Conservation (phyloP, 1,284 basidiomycete genomes). For the Phlebopus sp. region DNA sequence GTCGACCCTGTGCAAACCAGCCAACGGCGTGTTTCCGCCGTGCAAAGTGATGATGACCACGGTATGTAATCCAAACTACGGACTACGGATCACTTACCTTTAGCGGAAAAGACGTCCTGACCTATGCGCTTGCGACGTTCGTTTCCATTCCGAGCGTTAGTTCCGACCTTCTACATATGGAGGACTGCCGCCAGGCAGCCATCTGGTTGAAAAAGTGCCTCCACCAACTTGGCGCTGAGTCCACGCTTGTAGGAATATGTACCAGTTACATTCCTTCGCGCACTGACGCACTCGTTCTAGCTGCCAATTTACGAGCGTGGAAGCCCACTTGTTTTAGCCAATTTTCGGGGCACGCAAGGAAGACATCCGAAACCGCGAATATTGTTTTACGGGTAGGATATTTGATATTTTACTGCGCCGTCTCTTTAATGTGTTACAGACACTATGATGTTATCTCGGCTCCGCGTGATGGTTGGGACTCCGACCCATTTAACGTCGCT, state of each 20-base stretch:
- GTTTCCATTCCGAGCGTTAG: slow-evolving; percentile 87
- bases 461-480: slow-evolving; percentile 72
- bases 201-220: slow-evolving; percentile 88
- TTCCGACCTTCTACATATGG: slow-evolving; percentile 62
- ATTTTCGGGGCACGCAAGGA: slow-evolving; percentile 68
- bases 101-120: slow-evolving; percentile 52
- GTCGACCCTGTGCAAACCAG: slow-evolving; percentile 9
- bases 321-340: slow-evolving; percentile 86
- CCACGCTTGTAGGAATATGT: slow-evolving; percentile 59
- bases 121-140: slow-evolving; percentile 80
- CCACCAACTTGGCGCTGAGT: slow-evolving; percentile 79
- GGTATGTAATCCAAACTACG: slow-evolving; percentile 12
- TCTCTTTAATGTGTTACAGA: slow-evolving; percentile 35
- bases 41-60: slow-evolving; percentile 18
- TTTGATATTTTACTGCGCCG: neutral
- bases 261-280: slow-evolving; percentile 6
- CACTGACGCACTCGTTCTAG: slow-evolving; percentile 34
- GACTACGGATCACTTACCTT: slow-evolving; percentile 10
- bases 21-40: slow-evolving; percentile 10
- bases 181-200: slow-evolving; percentile 91
- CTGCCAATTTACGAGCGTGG: slow-evolving; percentile 60
- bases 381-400: slow-evolving; percentile 78
- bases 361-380: slow-evolving; percentile 63
- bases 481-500: slow-evolving; percentile 79
- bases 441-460: slow-evolving; percentile 94